These are phyloP conservation scores for Davidsoniella australis DNA, from an alignment of 2,329 filamentous ascomycete genomes.

Conservation along the genomic window DNA sequence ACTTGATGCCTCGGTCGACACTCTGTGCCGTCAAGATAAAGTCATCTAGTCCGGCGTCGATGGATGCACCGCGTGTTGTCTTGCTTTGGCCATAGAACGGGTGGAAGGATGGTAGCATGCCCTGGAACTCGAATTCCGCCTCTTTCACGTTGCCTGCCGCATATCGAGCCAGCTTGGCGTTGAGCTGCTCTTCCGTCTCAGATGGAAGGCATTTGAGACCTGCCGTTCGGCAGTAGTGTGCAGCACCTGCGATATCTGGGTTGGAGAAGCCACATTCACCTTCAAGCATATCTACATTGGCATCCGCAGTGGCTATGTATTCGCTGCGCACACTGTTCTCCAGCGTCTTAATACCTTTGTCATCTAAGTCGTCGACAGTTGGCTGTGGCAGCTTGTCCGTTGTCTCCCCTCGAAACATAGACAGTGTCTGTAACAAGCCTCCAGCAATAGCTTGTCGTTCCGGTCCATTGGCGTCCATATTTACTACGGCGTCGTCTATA, in stretches of 20 bases:
- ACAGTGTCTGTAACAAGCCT: neutral
- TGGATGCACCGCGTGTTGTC: constrained; percentile 11
- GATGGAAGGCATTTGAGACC: constrained; percentile 10
- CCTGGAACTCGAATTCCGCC: constrained; percentile 15
- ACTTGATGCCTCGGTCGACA: constrained; percentile 6
- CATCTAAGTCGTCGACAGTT: neutral
- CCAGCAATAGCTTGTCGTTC: neutral
- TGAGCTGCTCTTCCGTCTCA: neutral
- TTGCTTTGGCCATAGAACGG: constrained; percentile 11
- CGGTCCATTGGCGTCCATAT: neutral
- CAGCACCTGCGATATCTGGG: neutral
- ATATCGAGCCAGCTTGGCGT: constrained; percentile 2
- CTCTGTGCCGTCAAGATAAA: constrained; percentile 15
- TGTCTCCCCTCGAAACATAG: neutral
- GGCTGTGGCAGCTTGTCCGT: too few species aligned
- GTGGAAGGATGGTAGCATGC: constrained; percentile 11
- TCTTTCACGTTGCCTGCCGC: constrained; percentile 2
- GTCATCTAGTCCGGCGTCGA: constrained; percentile 15
- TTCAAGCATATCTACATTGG: neutral
- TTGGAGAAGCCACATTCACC: constrained; percentile 3
- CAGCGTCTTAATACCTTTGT: neutral
- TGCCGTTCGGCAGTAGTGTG: constrained; percentile 5
- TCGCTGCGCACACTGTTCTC: neutral
- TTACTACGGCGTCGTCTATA: constrained; percentile 1
- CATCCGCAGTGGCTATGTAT: neutral